Conservation (phyloP, 2,329 filamentous ascomycete species). For the Colletotrichum sublineola region DNA sequence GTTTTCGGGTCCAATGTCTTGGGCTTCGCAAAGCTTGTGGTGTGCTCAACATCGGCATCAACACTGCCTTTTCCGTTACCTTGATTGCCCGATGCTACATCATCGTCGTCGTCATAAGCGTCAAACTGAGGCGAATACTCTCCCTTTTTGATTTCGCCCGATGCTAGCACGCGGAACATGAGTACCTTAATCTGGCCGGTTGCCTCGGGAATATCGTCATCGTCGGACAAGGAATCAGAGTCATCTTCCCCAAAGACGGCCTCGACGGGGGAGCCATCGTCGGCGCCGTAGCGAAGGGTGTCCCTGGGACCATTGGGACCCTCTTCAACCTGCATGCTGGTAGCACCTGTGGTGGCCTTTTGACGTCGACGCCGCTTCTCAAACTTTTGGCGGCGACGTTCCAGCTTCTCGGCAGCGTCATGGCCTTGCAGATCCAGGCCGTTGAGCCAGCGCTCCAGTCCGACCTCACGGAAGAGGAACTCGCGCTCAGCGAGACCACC, state of each 20-base stretch:
- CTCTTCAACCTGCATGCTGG: constrained; percentile 54
- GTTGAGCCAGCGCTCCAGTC: constrained; percentile 95
- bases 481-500: constrained; percentile 96
- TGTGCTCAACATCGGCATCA: constrained; percentile 92
- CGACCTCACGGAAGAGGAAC: constrained; percentile 97
- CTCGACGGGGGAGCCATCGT: constrained; percentile 81
- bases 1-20: constrained; percentile 96
- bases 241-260: constrained; percentile 77
- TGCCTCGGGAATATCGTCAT: constrained; percentile 92
- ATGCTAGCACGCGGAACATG: constrained; percentile 93
- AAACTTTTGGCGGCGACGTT: constrained; percentile 87
- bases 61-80: constrained; percentile 70
- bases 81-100: constrained; percentile 64
- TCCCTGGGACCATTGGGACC: constrained; percentile 61
- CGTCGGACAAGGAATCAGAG: constrained; percentile 79
- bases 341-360: constrained; percentile 60
- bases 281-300: constrained; percentile 84
- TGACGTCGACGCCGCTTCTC: constrained; percentile 76
- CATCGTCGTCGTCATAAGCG: constrained; percentile 94
- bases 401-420: constrained; percentile 89
- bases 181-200: constrained; percentile 98
- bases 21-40: constrained; percentile 96
- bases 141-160: constrained; percentile 96
- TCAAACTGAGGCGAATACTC: constrained; percentile 99
- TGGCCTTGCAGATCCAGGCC: constrained; percentile 95